Conservation (phyloP, 2,329 filamentous ascomycete species). For the Rutstroemia sp. region DNA sequence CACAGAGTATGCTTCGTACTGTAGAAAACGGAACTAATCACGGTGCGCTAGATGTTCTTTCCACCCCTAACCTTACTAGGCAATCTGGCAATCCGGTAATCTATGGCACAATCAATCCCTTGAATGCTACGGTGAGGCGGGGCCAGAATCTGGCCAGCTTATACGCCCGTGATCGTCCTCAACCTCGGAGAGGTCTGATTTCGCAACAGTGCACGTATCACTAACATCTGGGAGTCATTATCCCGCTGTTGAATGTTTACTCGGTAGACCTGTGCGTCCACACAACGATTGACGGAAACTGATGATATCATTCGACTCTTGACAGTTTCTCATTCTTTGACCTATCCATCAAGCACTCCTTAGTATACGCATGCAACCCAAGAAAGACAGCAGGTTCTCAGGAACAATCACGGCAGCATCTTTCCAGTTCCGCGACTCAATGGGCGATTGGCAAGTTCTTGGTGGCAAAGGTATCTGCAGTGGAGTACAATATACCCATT, state of each 20-base stretch:
- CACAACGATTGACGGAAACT: not conserved
- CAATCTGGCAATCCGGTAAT: not conserved
- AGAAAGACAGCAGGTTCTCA: slow-evolving; percentile 1
- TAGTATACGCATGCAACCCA: not conserved
- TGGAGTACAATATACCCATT: slow-evolving; percentile 3
- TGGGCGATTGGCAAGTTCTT: not conserved
- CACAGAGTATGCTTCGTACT: no score
- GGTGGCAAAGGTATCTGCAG: slow-evolving; percentile 4
- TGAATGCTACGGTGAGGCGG: not conserved
- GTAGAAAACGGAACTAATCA: not conserved
- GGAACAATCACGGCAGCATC: slow-evolving; percentile 2
- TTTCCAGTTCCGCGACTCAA: not conserved
- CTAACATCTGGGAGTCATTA: no score
- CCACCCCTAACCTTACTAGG: not conserved
- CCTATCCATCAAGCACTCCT: not conserved
- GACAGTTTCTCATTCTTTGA: not conserved
- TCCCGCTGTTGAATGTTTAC: no score
- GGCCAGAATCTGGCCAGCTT: not conserved
- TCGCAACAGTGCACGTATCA: not conserved
- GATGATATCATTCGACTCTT: not conserved
- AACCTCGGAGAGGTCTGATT: not conserved
- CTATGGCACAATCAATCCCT: not conserved
- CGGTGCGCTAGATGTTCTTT: slow-evolving; percentile 1
- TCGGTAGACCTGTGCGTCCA: not conserved
- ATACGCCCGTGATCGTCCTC: not conserved